Conservation (phyloP, 306 rosid species). For the Lagenaria siceraria region DNA sequence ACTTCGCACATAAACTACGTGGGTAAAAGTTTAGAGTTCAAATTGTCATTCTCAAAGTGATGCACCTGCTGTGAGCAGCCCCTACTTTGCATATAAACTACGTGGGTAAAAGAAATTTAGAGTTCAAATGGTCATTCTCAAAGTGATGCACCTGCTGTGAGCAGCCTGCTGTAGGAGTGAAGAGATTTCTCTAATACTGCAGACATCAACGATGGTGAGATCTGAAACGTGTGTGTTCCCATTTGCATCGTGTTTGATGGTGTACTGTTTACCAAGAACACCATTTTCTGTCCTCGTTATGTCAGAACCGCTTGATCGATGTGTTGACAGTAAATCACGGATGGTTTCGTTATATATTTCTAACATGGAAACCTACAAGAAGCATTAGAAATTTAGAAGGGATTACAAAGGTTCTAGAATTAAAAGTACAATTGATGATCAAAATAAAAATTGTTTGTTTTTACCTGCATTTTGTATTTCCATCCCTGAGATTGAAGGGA, state of each 20-base stretch:
- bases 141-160: conserved; percentile 51
- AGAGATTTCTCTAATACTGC: conserved; percentile 71
- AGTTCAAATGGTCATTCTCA: background rate
- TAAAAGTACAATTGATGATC: background rate
- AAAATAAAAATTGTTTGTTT: background rate
- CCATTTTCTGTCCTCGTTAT: conserved; percentile 39
- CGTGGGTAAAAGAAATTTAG: background rate
- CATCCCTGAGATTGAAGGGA: conserved; percentile 75
- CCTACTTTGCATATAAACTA: background rate
- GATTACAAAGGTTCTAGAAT: background rate
- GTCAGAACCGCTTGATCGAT: conserved; percentile 41
- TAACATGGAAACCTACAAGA: conserved; percentile 60
- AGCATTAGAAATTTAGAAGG: background rate
- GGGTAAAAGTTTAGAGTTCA: background rate
- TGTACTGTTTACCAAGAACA: conserved; percentile 59
- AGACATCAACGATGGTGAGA: conserved; percentile 67
- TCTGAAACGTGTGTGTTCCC: conserved; percentile 83
- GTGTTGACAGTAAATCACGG: conserved; percentile 64
- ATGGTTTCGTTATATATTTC: conserved; percentile 92
- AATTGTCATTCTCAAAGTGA: background rate
- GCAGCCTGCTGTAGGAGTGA: conserved; percentile 85
- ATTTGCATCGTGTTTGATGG: conserved; percentile 78
- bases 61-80: conserved; percentile 85
- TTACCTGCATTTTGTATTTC: conserved; percentile 85
- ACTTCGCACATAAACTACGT: background rate